Evolutionary conservation across 2,329 filamentous ascomycete species (phyloP).

Genomic region (Phialophora chinensis): DNA sequence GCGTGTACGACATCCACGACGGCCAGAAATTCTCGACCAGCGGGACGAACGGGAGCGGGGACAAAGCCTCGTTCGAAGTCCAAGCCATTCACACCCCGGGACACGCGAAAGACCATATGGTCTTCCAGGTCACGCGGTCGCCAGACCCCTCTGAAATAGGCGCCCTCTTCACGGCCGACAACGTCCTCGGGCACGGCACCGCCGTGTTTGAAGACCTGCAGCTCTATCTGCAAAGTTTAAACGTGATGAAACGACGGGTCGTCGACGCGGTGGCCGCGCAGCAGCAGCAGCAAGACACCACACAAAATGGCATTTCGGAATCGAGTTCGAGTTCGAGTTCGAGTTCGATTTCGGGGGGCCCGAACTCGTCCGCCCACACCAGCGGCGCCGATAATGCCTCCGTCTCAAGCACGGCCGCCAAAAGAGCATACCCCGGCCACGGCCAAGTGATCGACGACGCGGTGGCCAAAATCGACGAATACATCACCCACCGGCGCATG

Average conservation of each 20-base stretch:
- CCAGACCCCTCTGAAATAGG: constrained; percentile 64
- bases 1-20: constrained; percentile 56
- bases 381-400: background rate
- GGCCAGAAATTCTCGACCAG: constrained; percentile 45
- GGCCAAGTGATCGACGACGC: constrained; percentile 79
- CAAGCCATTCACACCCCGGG: constrained; percentile 72
- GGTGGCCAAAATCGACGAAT: constrained; percentile 74
- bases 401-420: constrained; percentile 42
- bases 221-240: constrained; percentile 71
- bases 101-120: constrained; percentile 83
- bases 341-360: background rate
- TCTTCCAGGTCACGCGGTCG: constrained; percentile 66
- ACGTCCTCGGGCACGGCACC: constrained; percentile 84
- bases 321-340: background rate
- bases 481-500: constrained; percentile 79
- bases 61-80: constrained; percentile 54
- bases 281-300: background rate
- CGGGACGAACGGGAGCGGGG: constrained; percentile 49
- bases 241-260: constrained; percentile 62
- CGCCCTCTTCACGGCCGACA: constrained; percentile 87
- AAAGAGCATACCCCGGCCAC: constrained; percentile 84
- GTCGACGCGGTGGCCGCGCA: constrained; percentile 12
- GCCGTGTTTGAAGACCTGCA: constrained; percentile 80
- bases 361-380: background rate
- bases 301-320: background rate